phyloP scores from a whole-genome alignment of 805 yeast species.

The Metschnikowia baotianmanensis region DNA sequence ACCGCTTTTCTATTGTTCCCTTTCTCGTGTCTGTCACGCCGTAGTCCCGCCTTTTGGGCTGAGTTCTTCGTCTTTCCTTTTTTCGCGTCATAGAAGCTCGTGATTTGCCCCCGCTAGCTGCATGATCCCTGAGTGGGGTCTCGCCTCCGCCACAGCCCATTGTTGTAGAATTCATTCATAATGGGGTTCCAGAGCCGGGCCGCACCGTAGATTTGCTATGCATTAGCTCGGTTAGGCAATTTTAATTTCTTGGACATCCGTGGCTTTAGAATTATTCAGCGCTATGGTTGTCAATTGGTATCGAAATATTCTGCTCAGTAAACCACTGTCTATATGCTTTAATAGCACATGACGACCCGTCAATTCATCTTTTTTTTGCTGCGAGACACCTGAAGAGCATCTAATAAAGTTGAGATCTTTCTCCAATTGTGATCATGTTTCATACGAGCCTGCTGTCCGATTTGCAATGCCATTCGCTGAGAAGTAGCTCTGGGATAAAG shows the following conservation, averaged over 20 bases:
- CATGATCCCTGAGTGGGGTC: slow-evolving; percentile 2
- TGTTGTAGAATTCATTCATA: slow-evolving; percentile 8
- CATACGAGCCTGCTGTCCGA: slow-evolving; percentile 12
- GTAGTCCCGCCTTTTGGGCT: neutral
- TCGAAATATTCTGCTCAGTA: slow-evolving; percentile 9
- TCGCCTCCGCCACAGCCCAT: slow-evolving; percentile 10
- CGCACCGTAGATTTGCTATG: slow-evolving; percentile 12
- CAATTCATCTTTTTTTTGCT: slow-evolving; percentile 2
- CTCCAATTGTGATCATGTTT: slow-evolving; percentile 1
- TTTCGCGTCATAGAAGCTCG: slow-evolving; percentile 1
- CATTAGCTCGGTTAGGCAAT: slow-evolving; percentile 13
- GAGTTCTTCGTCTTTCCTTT: slow-evolving; percentile 5
- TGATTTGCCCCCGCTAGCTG: slow-evolving; percentile 5
- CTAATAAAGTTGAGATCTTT: neutral
- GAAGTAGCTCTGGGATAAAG: slow-evolving; percentile 9
- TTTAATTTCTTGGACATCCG: slow-evolving; percentile 8
- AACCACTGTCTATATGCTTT: slow-evolving; percentile 7
- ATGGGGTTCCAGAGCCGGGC: slow-evolving; percentile 8
- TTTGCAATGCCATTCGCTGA: slow-evolving; percentile 11
- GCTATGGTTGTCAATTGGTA: slow-evolving; percentile 1
- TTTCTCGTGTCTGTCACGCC: slow-evolving; percentile 1
- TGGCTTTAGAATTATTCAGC: slow-evolving; percentile 7
- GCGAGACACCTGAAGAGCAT: neutral
- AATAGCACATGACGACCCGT: slow-evolving; percentile 10
- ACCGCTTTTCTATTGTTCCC: too few species aligned